phyloP scores from a whole-genome alignment of 768 basidiomycete genomes.

The Xerocomellus chrysenteron region DNA sequence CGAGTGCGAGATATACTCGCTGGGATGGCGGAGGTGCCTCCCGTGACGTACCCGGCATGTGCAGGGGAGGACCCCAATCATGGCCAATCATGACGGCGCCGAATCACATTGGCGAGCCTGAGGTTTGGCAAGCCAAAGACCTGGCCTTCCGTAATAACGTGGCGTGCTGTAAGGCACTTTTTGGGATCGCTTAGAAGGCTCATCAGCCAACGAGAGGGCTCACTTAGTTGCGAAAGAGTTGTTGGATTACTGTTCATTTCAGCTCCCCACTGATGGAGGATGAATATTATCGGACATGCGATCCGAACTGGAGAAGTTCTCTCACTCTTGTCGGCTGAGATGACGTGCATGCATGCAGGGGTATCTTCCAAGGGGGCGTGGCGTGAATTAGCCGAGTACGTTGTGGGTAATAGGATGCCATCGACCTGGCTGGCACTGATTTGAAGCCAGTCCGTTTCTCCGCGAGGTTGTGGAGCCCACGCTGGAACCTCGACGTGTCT shows the following conservation, averaged over 20 bases:
- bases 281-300: constrained; percentile 13
- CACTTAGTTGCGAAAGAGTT: too few relatives aligned
- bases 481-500: constrained; percentile 28
- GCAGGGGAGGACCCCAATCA: constrained; percentile 1
- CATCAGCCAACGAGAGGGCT: too few relatives aligned
- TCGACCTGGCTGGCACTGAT: constrained; percentile 14
- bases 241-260: too few relatives aligned
- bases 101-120: too few relatives aligned
- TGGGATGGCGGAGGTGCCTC: constrained; percentile 16
- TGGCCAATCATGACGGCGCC: constrained; percentile 3
- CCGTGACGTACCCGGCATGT: constrained; percentile 23
- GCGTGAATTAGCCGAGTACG: constrained; percentile 29
- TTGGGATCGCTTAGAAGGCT: too few relatives aligned
- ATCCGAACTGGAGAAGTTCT: constrained; percentile 14
- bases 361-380: constrained; percentile 16
- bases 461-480: constrained; percentile 30
- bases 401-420: constrained; percentile 20
- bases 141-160: too few relatives aligned
- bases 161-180: too few relatives aligned
- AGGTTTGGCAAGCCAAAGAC: too few relatives aligned
- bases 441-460: constrained; percentile 12
- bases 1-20: constrained; percentile 25
- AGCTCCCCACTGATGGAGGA: neutral
- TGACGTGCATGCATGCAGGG: constrained; percentile 19
- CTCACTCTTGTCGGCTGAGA: constrained; percentile 15